A percentile compares a stretch with the other conserved stretches of the same genome.
Evolutionary conservation across 148 eudicot species (phyloP).

Genomic region (Polygonum maritimum): DNA sequence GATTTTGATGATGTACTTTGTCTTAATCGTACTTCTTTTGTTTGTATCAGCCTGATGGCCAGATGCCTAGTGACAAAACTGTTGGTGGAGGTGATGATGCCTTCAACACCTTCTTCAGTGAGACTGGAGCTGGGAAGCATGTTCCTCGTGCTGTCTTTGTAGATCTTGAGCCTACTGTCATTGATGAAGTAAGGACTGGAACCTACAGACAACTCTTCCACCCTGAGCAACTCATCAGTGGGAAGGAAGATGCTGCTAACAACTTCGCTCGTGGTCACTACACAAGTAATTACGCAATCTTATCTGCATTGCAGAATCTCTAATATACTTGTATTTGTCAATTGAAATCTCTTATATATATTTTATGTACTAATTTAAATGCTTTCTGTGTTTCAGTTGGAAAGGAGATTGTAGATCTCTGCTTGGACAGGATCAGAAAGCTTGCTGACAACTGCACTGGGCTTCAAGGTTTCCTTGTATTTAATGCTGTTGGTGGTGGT

Average conservation of each 20-base stretch:
- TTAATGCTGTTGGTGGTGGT: too few relatives aligned
- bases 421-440: too few relatives aligned
- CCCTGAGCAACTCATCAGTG: too few relatives aligned
- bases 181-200: too few relatives aligned
- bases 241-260: neutral
- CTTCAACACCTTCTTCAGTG: conserved; percentile 13
- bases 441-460: too few relatives aligned
- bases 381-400: neutral
- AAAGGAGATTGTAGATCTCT: neutral
- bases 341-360: neutral
- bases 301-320: neutral
- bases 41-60: conserved; percentile 7
- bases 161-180: neutral
- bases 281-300: conserved; percentile 1
- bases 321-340: neutral
- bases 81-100: conserved; percentile 12
- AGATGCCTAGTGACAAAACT: conserved; percentile 11
- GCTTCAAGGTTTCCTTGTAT: too few relatives aligned
- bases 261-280: conserved; percentile 11
- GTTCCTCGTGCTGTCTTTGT: conserved; percentile 12
- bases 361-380: neutral
- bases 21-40: neutral
- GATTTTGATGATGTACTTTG: too few relatives aligned
- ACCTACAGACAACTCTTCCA: too few relatives aligned
- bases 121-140: conserved; percentile 9